Conservation (phyloP, 75 land plant species). For the Cunninghamia lanceolata region DNA sequence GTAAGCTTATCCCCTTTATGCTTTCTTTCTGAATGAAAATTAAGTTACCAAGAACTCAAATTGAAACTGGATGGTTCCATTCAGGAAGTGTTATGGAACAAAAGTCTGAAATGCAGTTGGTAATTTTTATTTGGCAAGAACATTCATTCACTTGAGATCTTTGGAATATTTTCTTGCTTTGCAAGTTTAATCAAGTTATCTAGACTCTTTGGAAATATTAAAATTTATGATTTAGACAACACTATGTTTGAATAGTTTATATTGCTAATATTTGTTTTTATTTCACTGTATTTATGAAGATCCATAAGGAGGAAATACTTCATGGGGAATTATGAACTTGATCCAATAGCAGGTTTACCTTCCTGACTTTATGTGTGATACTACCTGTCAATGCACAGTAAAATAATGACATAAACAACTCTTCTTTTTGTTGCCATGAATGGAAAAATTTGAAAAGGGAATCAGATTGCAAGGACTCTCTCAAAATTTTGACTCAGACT, state of each 20-base stretch:
- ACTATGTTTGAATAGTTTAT: not conserved
- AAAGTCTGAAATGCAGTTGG: not conserved
- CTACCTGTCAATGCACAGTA: too few species aligned
- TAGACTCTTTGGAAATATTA: not conserved
- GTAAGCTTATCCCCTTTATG: slow-evolving; percentile 19
- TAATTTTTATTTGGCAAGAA: not conserved
- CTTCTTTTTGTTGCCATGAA: not conserved
- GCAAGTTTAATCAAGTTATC: not conserved
- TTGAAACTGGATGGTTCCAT: not conserved
- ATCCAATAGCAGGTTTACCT: not conserved
- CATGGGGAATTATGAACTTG: not conserved
- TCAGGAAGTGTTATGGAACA: not conserved
- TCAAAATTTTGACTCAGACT: too few species aligned
- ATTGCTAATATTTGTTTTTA: not conserved
- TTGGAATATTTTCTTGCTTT: not conserved
- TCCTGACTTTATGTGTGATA: too few species aligned
- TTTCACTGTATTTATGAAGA: not conserved
- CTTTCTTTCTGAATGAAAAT: not conserved
- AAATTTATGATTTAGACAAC: not conserved
- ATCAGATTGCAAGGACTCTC: not conserved
- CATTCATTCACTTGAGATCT: not conserved
- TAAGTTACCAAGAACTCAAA: not conserved
- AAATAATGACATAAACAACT: not conserved
- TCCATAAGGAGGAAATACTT: not conserved
- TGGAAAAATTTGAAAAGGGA: not conserved